Conservation (phyloP, 805 yeast genomes). For the Monosporozyma servazzii region DNA sequence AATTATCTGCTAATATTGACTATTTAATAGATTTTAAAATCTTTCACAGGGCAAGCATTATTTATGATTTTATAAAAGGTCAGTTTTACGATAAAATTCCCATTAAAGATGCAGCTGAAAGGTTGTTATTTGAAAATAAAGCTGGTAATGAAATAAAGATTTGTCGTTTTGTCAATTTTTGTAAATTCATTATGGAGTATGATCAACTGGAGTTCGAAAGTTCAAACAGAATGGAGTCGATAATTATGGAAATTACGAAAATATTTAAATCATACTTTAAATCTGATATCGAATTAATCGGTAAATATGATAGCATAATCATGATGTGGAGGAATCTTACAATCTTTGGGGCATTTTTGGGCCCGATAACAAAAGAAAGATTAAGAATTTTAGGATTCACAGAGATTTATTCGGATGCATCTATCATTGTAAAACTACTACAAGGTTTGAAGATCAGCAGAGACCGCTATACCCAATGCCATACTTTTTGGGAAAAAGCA, state of each 20-base stretch:
- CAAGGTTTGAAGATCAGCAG: neutral
- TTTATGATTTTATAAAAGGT: neutral
- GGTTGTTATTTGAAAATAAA: neutral
- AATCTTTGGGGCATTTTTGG: neutral
- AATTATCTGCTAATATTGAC: neutral
- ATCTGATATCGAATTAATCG: neutral
- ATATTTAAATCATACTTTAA: neutral
- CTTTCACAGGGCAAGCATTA: neutral
- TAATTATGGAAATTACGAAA: neutral
- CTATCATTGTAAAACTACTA: neutral
- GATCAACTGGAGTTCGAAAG: neutral
- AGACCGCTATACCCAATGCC: neutral
- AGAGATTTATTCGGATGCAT: neutral
- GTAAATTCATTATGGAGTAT: neutral
- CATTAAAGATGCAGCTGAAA: neutral
- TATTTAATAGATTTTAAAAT: neutral
- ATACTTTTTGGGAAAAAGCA: neutral
- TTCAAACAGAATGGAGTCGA: neutral
- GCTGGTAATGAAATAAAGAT: neutral
- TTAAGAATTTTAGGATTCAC: neutral
- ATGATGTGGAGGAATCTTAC: neutral
- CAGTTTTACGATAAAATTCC: neutral
- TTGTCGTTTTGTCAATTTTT: neutral
- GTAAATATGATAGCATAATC: neutral
- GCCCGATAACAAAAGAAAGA: neutral